phyloP scores from a whole-genome alignment of 1,284 basidiomycete genomes.

The Ganoderma sinense region DNA sequence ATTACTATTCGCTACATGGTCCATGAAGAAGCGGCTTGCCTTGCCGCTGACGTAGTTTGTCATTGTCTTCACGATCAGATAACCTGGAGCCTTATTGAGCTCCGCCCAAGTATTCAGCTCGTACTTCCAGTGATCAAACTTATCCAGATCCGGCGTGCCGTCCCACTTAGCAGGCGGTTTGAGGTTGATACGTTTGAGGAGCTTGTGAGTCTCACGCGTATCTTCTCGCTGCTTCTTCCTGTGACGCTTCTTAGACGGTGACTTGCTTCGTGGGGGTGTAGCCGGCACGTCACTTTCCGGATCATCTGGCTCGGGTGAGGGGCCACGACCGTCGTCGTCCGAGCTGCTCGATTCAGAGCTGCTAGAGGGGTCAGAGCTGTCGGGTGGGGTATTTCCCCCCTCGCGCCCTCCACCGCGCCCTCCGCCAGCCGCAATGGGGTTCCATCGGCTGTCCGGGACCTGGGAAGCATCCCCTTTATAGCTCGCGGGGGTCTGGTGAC shows the following conservation, averaged over 20 bases:
- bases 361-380: not conserved
- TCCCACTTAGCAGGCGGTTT: not conserved
- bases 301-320: too few species aligned
- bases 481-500: not conserved
- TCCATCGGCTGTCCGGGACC: not conserved
- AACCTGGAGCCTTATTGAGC: not conserved
- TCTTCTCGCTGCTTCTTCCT: not conserved
- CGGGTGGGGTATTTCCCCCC: too few species aligned
- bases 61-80: not conserved
- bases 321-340: not conserved
- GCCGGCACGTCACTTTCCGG: too few species aligned
- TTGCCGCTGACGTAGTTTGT: not conserved
- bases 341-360: not conserved
- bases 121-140: not conserved
- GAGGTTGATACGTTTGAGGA: not conserved
- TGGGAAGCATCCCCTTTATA: not conserved
- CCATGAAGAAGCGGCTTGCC: not conserved
- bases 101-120: not conserved
- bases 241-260: not conserved
- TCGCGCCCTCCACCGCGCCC: not conserved
- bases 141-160: not conserved
- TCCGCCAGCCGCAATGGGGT: not conserved
- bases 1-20: not conserved
- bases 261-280: not conserved
- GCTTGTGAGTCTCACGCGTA: not conserved